Percentiles rank a stretch among this genome's conserved stretches.
These are phyloP conservation scores for Bryoerythrophyllum caledonicum DNA, from an alignment of 225 moss, liverwort and hornwort genomes.

Conservation along the genomic window DNA sequence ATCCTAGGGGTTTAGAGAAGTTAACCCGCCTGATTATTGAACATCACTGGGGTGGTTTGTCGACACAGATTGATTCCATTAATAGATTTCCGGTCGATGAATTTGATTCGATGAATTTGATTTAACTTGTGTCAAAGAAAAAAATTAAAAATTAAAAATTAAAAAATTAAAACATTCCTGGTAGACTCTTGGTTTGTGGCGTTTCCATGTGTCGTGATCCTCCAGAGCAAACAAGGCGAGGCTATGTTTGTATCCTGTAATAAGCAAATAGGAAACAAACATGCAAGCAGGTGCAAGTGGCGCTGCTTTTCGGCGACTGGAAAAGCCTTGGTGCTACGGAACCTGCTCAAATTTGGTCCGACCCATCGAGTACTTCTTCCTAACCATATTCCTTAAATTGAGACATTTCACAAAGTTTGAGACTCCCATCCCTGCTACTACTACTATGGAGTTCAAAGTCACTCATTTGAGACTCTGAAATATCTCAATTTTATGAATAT, in stretches of 20 bases:
- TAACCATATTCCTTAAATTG: too few species aligned
- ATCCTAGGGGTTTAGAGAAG: neutral
- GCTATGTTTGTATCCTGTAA: too few species aligned
- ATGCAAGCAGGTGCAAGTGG: constrained; percentile 20
- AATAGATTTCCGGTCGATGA: neutral
- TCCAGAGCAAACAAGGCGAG: neutral
- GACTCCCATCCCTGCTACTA: too few species aligned
- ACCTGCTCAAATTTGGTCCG: constrained; percentile 17
- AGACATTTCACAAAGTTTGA: too few species aligned
- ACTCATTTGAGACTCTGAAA: too few species aligned
- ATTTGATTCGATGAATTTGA: too few species aligned
- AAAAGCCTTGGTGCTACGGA: neutral
- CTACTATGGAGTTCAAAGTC: too few species aligned
- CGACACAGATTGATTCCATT: constrained; percentile 6
- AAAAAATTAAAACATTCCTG: too few species aligned
- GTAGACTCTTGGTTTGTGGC: neutral
- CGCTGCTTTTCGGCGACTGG: neutral
- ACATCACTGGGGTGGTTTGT: neutral
- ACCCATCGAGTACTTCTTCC: neutral
- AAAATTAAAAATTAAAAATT: too few species aligned
- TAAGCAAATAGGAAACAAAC: neutral
- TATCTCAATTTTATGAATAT: too few species aligned
- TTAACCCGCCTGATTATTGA: neutral
- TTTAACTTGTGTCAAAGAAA: too few species aligned
- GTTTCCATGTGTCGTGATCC: neutral